Evolutionary conservation across 2,329 filamentous ascomycete species (phyloP), one percentile per base, ranked within the genome.

Genomic region (Westerdykella aurantiaca): DNA sequence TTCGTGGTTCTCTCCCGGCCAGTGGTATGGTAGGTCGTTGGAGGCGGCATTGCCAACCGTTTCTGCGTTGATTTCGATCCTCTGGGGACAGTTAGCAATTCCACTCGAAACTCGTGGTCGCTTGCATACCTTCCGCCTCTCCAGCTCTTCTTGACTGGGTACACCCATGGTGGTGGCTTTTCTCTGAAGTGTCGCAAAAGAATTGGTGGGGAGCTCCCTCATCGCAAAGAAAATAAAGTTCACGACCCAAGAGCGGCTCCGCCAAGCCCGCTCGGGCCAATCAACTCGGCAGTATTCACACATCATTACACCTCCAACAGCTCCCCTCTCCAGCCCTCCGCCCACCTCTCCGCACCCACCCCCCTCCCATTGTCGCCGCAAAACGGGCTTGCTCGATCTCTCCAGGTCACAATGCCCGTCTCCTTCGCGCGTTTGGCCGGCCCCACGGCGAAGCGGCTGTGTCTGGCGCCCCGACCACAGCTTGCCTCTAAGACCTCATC

Each of bases 11-110:
- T 97, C 93, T 56, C 87, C 87, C 3, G 88, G 85, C 73, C 84
- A 93, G 69, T 95, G 88, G 53, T 86, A 85, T 13, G 94, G 94
- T 67, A 91, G 95, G 65, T 97, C 91, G 58, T 83, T 95, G 38
- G 89, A 93, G 49, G 84, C 79, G 57, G 91, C 86, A 72, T 97
- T 82, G 56, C 85, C 86, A 61, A 98, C 86, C 17, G 88, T 96
- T 71, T 98, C 93, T 55, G 82, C 76, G 68, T 93, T 88, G 71
- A 98, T 83, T 56, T 84, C 82, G 61, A 98, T 83, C 57, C 87
- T 85, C 86, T 95, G 58, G 40, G 45, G 13, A 50, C 47, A 33
- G 37, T 52, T 31, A 52, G 56, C 23, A 34, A 13, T 7, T n/a
- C n/a, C 6, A 33, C 23, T 37, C 4, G 4, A 6, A 5, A 46